Conservation (phyloP, 352 stramenopile genomes). For the Phytophthora megakarya region DNA sequence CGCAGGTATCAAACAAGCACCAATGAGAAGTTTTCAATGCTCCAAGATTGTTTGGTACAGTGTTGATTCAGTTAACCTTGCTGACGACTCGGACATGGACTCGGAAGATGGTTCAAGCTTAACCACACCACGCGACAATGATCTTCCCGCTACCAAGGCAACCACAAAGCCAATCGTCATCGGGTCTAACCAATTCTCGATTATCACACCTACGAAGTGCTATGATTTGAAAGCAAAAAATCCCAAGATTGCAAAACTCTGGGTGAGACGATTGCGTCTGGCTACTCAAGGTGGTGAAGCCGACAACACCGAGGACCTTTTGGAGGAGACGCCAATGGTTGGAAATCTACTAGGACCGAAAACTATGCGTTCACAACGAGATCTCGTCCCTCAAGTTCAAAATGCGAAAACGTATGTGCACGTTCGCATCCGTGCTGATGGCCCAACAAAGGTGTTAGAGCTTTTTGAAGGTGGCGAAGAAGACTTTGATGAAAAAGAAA, state of each 20-base stretch:
- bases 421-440: slow-evolving; percentile 85
- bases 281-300: slow-evolving; percentile 49
- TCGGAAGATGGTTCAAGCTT: slow-evolving; percentile 57
- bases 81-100: slow-evolving; percentile 74
- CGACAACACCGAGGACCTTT: slow-evolving; percentile 23
- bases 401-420: slow-evolving; percentile 88
- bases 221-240: slow-evolving; percentile 87
- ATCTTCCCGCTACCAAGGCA: slow-evolving; percentile 18
- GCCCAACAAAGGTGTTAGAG: slow-evolving; percentile 91
- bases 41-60: slow-evolving; percentile 83
- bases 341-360: slow-evolving; percentile 33
- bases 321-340: slow-evolving; percentile 38
- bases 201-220: slow-evolving; percentile 85
- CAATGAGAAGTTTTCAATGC: slow-evolving; percentile 64
- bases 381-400: slow-evolving; percentile 54
- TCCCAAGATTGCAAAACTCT: slow-evolving; percentile 67
- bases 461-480: slow-evolving; percentile 89
- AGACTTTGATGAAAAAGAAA: slow-evolving; percentile 86
- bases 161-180: slow-evolving; percentile 28
- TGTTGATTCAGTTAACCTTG: slow-evolving; percentile 78
- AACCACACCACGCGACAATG: slow-evolving; percentile 31
- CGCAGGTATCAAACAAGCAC: slow-evolving; percentile 22
- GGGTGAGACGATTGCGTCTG: slow-evolving; percentile 70
- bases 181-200: slow-evolving; percentile 84
- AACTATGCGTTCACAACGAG: slow-evolving; percentile 39